A percentile compares a stretch with the other conserved stretches of the same genome.
phyloP scores from a whole-genome alignment of 2,329 filamentous ascomycete genomes.

The Cladosporium sp. region DNA sequence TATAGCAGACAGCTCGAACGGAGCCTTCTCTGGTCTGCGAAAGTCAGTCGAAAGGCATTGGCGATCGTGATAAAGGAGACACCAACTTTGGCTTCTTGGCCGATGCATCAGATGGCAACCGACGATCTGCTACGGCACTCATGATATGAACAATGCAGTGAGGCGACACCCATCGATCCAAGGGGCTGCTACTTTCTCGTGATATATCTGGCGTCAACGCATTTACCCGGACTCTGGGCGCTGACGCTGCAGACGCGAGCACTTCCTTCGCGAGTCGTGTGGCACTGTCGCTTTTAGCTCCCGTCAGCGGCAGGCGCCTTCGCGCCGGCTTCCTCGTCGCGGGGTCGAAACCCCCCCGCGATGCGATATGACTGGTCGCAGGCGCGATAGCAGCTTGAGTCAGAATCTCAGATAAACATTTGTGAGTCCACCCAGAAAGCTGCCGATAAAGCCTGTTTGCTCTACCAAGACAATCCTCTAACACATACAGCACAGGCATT shows the following conservation, averaged over 20 bases:
- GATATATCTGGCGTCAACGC: conserved; percentile 8
- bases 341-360: neutral
- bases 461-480: neutral
- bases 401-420: conserved; percentile 3
- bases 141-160: neutral
- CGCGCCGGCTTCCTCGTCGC: too few species aligned
- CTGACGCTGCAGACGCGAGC: neutral
- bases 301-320: too few species aligned
- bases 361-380: neutral
- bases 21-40: conserved; percentile 11
- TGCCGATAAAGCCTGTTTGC: neutral
- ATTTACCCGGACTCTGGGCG: conserved; percentile 8
- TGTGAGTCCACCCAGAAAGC: neutral
- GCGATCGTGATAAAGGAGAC: neutral
- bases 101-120: neutral
- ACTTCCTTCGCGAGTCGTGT: neutral
- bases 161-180: neutral
- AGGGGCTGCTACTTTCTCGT: neutral
- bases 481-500: neutral
- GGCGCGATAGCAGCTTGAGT: neutral
- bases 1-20: conserved; percentile 53
- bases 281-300: too few species aligned
- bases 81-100: neutral
- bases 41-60: neutral
- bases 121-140: neutral